Percentiles rank a stretch among this genome's conserved stretches.
Conservation (phyloP, 352 stramenopile genomes). For the Paralagenidium karlingii region DNA sequence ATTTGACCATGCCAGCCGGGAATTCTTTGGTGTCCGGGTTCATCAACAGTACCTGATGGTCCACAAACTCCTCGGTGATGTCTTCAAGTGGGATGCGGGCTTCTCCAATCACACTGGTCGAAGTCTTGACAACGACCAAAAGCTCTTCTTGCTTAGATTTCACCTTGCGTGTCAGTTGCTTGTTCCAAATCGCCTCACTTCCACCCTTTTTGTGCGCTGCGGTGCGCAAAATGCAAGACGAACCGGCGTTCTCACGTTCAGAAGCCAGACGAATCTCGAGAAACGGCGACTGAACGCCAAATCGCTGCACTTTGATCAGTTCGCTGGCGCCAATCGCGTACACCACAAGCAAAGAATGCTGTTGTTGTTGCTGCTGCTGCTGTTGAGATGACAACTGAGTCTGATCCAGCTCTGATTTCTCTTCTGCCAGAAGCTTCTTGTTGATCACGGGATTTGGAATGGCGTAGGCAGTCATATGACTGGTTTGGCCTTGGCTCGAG, state of each 20-base stretch:
- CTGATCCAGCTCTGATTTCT: slow-evolving; percentile 7
- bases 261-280: slow-evolving; percentile 38
- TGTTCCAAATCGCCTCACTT: slow-evolving; percentile 73
- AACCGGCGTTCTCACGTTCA: slow-evolving; percentile 2
- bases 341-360: slow-evolving; percentile 26
- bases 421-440: slow-evolving; percentile 3
- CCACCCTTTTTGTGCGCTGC: slow-evolving; percentile 68
- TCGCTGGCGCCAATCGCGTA: slow-evolving; percentile 44
- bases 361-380: slow-evolving; percentile 4
- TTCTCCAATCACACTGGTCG: slow-evolving; percentile 51
- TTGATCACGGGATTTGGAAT: slow-evolving; percentile 56
- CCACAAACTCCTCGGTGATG: slow-evolving; percentile 23
- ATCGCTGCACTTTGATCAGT: slow-evolving; percentile 49
- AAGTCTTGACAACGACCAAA: slow-evolving; percentile 38
- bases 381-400: too few relatives aligned
- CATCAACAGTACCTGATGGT: slow-evolving; percentile 20
- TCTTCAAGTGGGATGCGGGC: slow-evolving; percentile 23
- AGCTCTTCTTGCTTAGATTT: slow-evolving; percentile 42
- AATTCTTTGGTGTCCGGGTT: background rate
- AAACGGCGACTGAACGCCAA: slow-evolving; percentile 60
- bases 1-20: slow-evolving; percentile 32
- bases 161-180: slow-evolving; percentile 50
- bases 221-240: slow-evolving; percentile 28
- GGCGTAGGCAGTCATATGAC: slow-evolving; percentile 36
- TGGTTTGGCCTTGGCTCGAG: too few relatives aligned